Conservation (phyloP, 148 eudicot species). For the Amaranthus cruentus region DNA sequence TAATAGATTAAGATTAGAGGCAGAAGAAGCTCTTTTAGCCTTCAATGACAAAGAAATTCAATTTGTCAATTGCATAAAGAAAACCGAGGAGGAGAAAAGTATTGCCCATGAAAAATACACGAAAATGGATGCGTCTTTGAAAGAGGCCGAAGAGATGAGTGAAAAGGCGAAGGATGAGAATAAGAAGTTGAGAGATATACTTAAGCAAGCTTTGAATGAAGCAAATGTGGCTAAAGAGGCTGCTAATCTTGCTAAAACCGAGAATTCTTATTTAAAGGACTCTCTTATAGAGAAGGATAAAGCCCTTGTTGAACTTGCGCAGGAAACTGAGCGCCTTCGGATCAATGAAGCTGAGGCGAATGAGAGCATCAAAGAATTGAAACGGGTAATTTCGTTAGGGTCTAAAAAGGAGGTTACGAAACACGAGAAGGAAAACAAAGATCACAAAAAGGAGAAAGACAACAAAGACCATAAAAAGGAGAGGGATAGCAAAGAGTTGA, state of each 20-base stretch:
- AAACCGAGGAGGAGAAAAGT: slow-evolving; percentile 60
- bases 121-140: slow-evolving; percentile 29
- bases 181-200: slow-evolving; percentile 63
- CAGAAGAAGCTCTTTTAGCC: slow-evolving; percentile 67
- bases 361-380: slow-evolving; percentile 56
- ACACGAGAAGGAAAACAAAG: slow-evolving; percentile 20
- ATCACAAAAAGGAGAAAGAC: too few species aligned
- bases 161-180: slow-evolving; percentile 52
- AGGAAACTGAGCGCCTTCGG: slow-evolving; percentile 65
- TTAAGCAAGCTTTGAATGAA: slow-evolving; percentile 76
- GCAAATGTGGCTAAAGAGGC: slow-evolving; percentile 87
- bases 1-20: slow-evolving; percentile 59
- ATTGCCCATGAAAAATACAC: slow-evolving; percentile 30
- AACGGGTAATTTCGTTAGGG: slow-evolving; percentile 36
- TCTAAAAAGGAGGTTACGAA: slow-evolving; percentile 30
- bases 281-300: slow-evolving; percentile 56
- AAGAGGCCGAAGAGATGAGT: slow-evolving; percentile 30
- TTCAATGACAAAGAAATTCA: slow-evolving; percentile 74
- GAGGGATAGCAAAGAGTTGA: slow-evolving; percentile 22
- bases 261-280: slow-evolving; percentile 62
- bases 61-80: slow-evolving; percentile 66
- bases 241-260: slow-evolving; percentile 56
- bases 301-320: slow-evolving; percentile 43
- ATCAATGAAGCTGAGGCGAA: slow-evolving; percentile 54
- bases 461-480: not conserved